A percentile compares a stretch with the other conserved stretches of the same genome.
Conservation (phyloP, 2,329 filamentous ascomycete species). For the Colletotrichum spinosum region DNA sequence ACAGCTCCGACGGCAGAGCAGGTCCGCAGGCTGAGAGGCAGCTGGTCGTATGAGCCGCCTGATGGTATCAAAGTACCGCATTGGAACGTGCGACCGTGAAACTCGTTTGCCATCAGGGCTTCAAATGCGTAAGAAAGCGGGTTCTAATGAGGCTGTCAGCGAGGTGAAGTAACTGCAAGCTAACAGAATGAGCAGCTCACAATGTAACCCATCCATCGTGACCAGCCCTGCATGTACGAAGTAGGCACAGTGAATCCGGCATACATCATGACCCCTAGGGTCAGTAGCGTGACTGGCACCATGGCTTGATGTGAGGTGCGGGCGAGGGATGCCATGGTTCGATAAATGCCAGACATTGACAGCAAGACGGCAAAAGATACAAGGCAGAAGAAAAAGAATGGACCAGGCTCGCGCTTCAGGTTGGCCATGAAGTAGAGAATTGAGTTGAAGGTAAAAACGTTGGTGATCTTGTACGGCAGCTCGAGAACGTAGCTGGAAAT, state of each 20-base stretch:
- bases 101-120: constrained; percentile 85
- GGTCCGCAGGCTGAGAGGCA: constrained; percentile 52
- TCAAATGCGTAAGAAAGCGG: constrained; percentile 86
- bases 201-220: constrained; percentile 84
- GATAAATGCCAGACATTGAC: constrained; percentile 45
- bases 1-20: constrained; percentile 59
- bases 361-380: constrained; percentile 49
- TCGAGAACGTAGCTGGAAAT: constrained; percentile 73
- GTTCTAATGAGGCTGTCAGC: constrained; percentile 51
- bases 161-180: too few relatives aligned
- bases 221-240: constrained; percentile 82
- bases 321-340: constrained; percentile 44
- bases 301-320: constrained; percentile 46
- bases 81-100: constrained; percentile 70
- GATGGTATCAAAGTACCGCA: constrained; percentile 61
- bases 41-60: constrained; percentile 49
- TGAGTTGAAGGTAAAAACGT: constrained; percentile 69
- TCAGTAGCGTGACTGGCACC: constrained; percentile 69
- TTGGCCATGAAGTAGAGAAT: constrained; percentile 76
- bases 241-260: constrained; percentile 77
- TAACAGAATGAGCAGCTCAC: too few relatives aligned
- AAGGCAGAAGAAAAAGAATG: constrained; percentile 71
- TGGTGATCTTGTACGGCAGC: constrained; percentile 70
- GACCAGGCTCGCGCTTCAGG: constrained; percentile 66
- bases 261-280: constrained; percentile 75